Base-by-base conservation (phyloP, 805 yeast species). In the Starmerella tilneyi region DNA sequence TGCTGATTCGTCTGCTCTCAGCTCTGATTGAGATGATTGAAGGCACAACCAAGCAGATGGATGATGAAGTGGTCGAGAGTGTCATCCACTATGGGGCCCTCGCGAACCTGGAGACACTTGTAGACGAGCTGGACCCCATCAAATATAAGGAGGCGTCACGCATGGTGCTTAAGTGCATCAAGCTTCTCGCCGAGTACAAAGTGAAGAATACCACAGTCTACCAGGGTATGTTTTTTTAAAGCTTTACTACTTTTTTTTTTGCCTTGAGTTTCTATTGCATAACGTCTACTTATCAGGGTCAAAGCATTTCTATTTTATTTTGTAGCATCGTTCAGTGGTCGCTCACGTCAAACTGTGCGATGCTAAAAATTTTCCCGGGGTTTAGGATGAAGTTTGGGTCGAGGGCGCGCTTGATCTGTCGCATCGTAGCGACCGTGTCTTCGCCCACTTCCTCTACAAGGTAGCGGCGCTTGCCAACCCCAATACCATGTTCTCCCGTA, bases 301-400 rank as follows among this genome's bases (percentile, higher is more conserved):
- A 15, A 35, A 27, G 6, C n/a, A 8, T 15, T 13, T 15, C n/a
- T 7, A 29, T 9, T 33, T 33, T 20, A 17, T 33, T 28, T 22
- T 13, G 31, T 9, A 15, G 17, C 17, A 12, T 9, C 9, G 36
- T 19, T 34, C 24, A 44, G 36, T 48, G 49, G 36, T 48, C 48
- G 26, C 34, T 29, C 28, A 42, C 32, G 29, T 47, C 45, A 16
- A 28, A 17, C 30, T 21, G 34, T 21, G 48, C 34, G 20, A 34
- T 45, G 45, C 68, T 68, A 59, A 83, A 74, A 2, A 84, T 73
- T 62, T 85, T 84, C 57, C 83, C 94, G 1, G 94, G 89, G 59
- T 84, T 84, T 61, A 84, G 61, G 31, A 84, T 67, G 52, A 81
- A 62, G 51, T 73, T 65, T 2, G 94, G 94, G 60, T 84, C 95